Percentiles rank a stretch among this genome's conserved stretches.
phyloP scores from a whole-genome alignment of 441 rosid genomes.

The Arabidopsis hybrid region DNA sequence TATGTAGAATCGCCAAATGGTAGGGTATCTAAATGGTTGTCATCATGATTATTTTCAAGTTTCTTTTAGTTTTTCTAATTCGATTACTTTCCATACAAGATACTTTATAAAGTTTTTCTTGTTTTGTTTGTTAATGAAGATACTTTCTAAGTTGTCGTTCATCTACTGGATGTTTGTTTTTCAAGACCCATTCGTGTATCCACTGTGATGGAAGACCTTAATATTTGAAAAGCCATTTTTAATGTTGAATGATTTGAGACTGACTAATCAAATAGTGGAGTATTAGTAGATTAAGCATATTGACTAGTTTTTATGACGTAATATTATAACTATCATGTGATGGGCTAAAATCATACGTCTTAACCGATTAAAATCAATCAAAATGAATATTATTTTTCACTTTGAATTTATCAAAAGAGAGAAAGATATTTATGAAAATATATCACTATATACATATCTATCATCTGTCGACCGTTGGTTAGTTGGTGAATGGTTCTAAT shows the following conservation, averaged over 20 bases:
- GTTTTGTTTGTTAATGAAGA: neutral
- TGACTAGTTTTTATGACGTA: conserved; percentile 24
- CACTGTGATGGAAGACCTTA: conserved; percentile 30
- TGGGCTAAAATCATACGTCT: conserved; percentile 17
- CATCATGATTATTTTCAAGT: conserved; percentile 18
- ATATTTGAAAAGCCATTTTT: conserved; percentile 23
- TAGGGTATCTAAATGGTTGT: conserved; percentile 39
- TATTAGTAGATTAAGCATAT: conserved; percentile 39
- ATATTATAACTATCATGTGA: conserved; percentile 12
- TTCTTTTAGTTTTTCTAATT: conserved; percentile 7
- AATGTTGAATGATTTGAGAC: conserved; percentile 19
- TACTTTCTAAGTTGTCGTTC: conserved; percentile 34
- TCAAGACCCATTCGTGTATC: conserved; percentile 15
- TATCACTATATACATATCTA: neutral
- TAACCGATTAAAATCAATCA: conserved; percentile 7
- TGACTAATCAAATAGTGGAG: conserved; percentile 40
- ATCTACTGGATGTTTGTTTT: conserved; percentile 20
- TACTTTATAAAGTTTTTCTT: neutral
- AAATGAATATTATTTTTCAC: neutral
- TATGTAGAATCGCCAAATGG: conserved; percentile 21
- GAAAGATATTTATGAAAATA: neutral
- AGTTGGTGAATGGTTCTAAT: conserved; percentile 10
- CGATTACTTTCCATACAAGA: conserved; percentile 19
- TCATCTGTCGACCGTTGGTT: neutral
- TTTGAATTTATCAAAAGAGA: conserved; percentile 2